Conservation (phyloP, 345 rosid species). For the Eucalyptus curtisii region DNA sequence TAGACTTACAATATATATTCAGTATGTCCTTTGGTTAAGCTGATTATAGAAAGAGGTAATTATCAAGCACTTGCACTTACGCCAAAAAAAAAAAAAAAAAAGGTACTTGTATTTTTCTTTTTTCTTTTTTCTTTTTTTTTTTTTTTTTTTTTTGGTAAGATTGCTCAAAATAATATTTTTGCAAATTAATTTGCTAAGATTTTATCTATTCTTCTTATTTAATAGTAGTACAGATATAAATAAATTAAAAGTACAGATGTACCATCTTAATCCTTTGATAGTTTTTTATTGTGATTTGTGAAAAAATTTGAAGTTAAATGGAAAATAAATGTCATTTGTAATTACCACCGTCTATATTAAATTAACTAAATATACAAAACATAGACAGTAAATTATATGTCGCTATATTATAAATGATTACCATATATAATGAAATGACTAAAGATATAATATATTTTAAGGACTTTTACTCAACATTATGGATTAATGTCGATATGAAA, state of each 20-base stretch:
- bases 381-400: no score
- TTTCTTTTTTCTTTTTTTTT: fast-evolving
- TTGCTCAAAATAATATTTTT: not conserved
- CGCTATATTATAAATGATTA: fast-evolving
- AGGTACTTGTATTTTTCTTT: not conserved
- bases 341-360: not conserved
- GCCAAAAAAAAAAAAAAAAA: no score
- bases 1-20: not conserved
- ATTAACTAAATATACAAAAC: not conserved
- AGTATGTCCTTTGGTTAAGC: not conserved
- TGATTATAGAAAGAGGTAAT: not conserved
- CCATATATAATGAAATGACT: not conserved
- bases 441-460: no score
- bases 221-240: no score
- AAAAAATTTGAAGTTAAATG: not conserved
- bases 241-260: not conserved
- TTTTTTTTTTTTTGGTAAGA: not conserved
- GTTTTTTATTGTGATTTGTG: not conserved
- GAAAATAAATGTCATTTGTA: not conserved
- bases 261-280: not conserved
- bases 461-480: not conserved
- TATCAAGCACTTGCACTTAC: not conserved
- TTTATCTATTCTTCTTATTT: not conserved
- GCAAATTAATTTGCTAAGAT: not conserved
- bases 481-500: not conserved